A percentile compares a stretch with the other conserved stretches of the same genome.
Conservation (phyloP, 306 rosid species). For the Coriaria nepalensis region DNA sequence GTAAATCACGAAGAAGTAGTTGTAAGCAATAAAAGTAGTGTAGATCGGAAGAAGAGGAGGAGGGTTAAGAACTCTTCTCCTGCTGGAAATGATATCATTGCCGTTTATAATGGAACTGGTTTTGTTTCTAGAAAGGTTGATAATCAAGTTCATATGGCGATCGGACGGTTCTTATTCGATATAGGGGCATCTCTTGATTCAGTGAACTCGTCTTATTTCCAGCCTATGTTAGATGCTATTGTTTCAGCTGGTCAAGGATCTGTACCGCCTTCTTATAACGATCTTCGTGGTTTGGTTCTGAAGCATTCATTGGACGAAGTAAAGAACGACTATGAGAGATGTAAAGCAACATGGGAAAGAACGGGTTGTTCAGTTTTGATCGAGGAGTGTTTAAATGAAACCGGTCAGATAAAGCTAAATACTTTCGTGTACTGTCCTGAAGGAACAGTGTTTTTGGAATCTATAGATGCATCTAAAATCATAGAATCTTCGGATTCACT, state of each 20-base stretch:
- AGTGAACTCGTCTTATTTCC: slow-evolving; percentile 62
- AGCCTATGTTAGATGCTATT: slow-evolving; percentile 72
- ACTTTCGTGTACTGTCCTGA: slow-evolving; percentile 59
- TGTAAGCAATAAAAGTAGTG: slow-evolving; percentile 24
- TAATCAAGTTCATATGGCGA: slow-evolving; percentile 48
- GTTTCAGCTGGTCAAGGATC: slow-evolving; percentile 39
- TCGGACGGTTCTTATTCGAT: slow-evolving; percentile 76
- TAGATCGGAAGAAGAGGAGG: slow-evolving; percentile 54
- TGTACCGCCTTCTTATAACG: slow-evolving; percentile 47
- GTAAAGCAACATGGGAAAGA: slow-evolving; percentile 52
- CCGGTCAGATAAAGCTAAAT: slow-evolving; percentile 29
- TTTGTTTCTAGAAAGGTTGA: slow-evolving; percentile 25
- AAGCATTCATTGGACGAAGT: slow-evolving; percentile 69
- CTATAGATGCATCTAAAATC: slow-evolving; percentile 55
- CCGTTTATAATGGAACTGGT: slow-evolving; percentile 20
- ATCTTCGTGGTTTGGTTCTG: slow-evolving; percentile 72
- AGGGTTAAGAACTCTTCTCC: slow-evolving; percentile 36
- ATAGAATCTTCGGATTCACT: slow-evolving; percentile 32
- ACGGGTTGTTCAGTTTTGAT: slow-evolving; percentile 80
- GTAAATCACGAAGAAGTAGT: slow-evolving; percentile 31
- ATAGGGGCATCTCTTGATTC: slow-evolving; percentile 78
- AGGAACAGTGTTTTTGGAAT: slow-evolving; percentile 57
- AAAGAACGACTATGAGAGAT: slow-evolving; percentile 44
- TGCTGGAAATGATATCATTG: slow-evolving; percentile 28
- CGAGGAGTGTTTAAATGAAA: slow-evolving; percentile 49